phyloP scores from a whole-genome alignment of 2,329 filamentous ascomycete species.

The Volutella citrinella region DNA sequence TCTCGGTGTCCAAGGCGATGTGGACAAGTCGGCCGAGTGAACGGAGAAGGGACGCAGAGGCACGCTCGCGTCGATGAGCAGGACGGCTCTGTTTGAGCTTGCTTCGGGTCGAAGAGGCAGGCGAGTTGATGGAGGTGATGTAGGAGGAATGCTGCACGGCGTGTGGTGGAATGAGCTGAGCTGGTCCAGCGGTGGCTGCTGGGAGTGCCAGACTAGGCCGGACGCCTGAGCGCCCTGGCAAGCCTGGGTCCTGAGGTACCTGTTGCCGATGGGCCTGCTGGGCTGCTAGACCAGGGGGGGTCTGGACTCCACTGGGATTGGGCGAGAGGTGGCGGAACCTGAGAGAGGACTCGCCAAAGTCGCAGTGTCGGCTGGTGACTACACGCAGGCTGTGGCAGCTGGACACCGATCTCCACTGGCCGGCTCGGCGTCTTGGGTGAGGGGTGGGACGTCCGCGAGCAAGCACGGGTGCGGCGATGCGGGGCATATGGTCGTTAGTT shows the following conservation, averaged over 20 bases:
- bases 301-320: slow-evolving; percentile 11
- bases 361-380: slow-evolving; percentile 16
- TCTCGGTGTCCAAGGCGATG: too few relatives aligned
- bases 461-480: slow-evolving; percentile 20
- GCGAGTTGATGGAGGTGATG: slow-evolving; percentile 25
- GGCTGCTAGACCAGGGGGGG: slow-evolving; percentile 17
- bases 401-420: slow-evolving; percentile 19
- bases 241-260: too few relatives aligned
- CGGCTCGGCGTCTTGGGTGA: too few relatives aligned
- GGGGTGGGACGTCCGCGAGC: too few relatives aligned
- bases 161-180: slow-evolving; percentile 26
- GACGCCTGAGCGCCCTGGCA: too few relatives aligned
- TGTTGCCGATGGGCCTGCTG: too few relatives aligned
- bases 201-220: slow-evolving; percentile 16
- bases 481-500: slow-evolving; percentile 21
- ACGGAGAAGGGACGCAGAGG: too few relatives aligned
- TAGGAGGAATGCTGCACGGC: slow-evolving; percentile 25
- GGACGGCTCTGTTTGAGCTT: too few relatives aligned
- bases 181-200: slow-evolving; percentile 13
- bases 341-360: slow-evolving; percentile 16
- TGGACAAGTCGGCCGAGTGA: too few relatives aligned
- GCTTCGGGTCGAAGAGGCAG: too few relatives aligned
- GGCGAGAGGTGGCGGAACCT: slow-evolving; percentile 18
- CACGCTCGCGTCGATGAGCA: too few relatives aligned
- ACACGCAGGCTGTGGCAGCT: slow-evolving; percentile 19